These are phyloP conservation scores for Syzygium aromaticum DNA, from an alignment of 345 rosid species.

Conservation along the genomic window DNA sequence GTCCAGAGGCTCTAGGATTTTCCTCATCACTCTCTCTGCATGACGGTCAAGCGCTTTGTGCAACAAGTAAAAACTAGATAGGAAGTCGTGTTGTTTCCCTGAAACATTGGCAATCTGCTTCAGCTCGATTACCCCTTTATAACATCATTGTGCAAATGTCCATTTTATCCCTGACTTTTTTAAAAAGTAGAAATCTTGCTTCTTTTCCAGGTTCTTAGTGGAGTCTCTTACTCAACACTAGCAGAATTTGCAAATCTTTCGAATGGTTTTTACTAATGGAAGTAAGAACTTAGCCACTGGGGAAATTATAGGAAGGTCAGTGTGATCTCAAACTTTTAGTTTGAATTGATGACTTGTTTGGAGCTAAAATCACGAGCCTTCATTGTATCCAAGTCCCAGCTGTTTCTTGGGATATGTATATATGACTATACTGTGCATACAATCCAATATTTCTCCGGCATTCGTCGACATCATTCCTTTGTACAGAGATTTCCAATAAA, in stretches of 20 bases:
- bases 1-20: background rate
- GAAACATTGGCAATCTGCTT: background rate
- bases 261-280: background rate
- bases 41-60: background rate
- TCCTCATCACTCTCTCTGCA: background rate
- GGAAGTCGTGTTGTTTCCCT: background rate
- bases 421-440: too few species aligned
- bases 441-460: too few species aligned
- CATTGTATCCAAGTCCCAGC: too few species aligned
- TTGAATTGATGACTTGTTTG: too few species aligned
- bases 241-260: background rate
- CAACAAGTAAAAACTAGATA: background rate
- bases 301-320: too few species aligned
- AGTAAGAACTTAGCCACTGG: background rate
- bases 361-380: too few species aligned
- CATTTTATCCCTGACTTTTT: background rate
- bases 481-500: background rate
- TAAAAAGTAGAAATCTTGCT: too few species aligned
- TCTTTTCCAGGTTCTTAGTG: too few species aligned
- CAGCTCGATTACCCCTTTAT: background rate
- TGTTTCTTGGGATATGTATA: too few species aligned
- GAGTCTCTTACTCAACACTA: background rate
- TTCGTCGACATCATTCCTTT: background rate
- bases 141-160: background rate
- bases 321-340: too few species aligned